Percentiles rank a stretch among this genome's conserved stretches.
phyloP scores from a whole-genome alignment of 768 basidiomycete species.

The Tulasnella sp. region DNA sequence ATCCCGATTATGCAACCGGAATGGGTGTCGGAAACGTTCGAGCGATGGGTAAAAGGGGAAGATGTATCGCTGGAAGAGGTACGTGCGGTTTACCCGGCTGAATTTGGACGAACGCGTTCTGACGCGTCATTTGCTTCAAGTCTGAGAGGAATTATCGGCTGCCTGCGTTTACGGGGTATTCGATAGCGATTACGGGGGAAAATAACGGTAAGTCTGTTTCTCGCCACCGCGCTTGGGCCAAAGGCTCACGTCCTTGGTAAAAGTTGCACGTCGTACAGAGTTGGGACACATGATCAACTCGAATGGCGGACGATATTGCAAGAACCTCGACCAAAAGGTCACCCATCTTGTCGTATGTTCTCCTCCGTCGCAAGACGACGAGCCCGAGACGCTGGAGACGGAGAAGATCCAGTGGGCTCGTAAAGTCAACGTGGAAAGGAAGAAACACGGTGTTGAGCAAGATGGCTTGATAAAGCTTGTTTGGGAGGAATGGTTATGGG shows the following conservation, averaged over 20 bases:
- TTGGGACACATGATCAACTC: constrained; percentile 49
- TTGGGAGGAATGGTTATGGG: constrained; percentile 98
- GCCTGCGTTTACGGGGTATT: constrained; percentile 56
- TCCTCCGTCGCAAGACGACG: constrained; percentile 33
- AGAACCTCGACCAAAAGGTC: constrained; percentile 62
- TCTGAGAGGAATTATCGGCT: constrained; percentile 49
- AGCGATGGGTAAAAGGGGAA: constrained; percentile 66
- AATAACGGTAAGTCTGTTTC: constrained; percentile 31
- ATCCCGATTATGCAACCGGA: constrained; percentile 67
- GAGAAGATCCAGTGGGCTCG: constrained; percentile 71
- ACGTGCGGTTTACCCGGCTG: constrained; percentile 19
- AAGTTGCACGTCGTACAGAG: constrained; percentile 41
- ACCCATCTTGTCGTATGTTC: constrained; percentile 78
- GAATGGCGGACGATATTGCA: constrained; percentile 57
- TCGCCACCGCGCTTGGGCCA: too few species aligned
- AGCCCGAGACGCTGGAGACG: constrained; percentile 26
- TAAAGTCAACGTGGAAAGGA: constrained; percentile 51
- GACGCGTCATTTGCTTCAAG: constrained; percentile 29
- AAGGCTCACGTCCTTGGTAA: too few species aligned
- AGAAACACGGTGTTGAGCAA: constrained; percentile 23
- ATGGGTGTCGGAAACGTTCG: constrained; percentile 65
- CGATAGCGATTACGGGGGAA: constrained; percentile 62
- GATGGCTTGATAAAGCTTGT: constrained; percentile 49
- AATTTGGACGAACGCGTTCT: background rate
- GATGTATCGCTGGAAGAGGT: constrained; percentile 61